Evolutionary conservation across 768 basidiomycete species (phyloP), one percentile per base, ranked within the genome.

Genomic region (Suillus variegatus): DNA sequence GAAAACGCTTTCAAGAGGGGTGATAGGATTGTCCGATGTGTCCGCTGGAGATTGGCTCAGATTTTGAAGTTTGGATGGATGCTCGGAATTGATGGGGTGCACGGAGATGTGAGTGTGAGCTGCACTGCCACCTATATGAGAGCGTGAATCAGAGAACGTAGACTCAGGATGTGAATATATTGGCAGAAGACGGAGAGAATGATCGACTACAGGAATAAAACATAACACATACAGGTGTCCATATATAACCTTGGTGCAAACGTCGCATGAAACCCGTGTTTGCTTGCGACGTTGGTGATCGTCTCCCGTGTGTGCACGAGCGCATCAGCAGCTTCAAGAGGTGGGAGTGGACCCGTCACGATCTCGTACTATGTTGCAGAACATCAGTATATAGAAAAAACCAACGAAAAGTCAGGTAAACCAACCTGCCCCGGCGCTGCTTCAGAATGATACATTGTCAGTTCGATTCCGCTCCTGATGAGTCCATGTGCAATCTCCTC

Each of bases 401-500:
- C 5, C 13, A 0, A 47, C 12, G 9, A 22, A 12, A 10, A 13
- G 14, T 22, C 14, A 22, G 25, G 0, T 6, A 4, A 3, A 66
- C 73, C 28, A 70, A 86, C 85, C 81, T 90, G 89, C 16, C 91
- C 90, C 4, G 88, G 88, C 1, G 88, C 90, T 9, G 82, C 86
- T 74, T 92, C 91, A 0, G 86, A 73, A 65, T 91, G 91, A 67
- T 86, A 87, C 85, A 89, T 85, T 72, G 89, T 82, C 7, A 93
- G 74, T 71, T 87, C 86, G 9, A 92, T 82, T 0, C 83, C 85
- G 4, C 84, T 81, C 0, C 55, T 68, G 57, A 78, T 70, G 5
- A 92, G 73, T 13, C 77, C 76, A 44, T 85, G 79, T 0, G 82
- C 84, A n/a, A 91, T 91, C 64, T 91, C 89, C 64, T 85, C 81